Evolutionary conservation across 495 filamentous ascomycete genomes (phyloP).

Genomic region (Parathielavia hyrcaniae): DNA sequence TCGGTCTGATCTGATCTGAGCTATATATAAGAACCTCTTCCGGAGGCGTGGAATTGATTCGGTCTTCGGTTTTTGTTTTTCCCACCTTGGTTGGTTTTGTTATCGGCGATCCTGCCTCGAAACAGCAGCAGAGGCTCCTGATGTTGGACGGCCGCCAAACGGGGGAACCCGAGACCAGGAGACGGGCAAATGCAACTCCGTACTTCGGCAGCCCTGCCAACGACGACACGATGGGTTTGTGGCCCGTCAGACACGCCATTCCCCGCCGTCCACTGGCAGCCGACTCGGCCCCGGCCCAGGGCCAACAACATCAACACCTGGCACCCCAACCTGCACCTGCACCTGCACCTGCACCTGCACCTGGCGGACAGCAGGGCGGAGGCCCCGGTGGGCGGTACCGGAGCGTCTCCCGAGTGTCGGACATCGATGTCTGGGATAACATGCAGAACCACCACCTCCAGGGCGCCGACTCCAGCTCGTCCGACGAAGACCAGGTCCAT

Average conservation of each 20-base stretch:
- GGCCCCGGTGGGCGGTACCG: slow-evolving; percentile 22
- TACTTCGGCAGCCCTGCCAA: neutral
- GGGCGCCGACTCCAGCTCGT: slow-evolving; percentile 38
- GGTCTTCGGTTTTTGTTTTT: no score
- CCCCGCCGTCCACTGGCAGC: slow-evolving; percentile 19
- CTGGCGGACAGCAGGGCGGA: slow-evolving; percentile 20
- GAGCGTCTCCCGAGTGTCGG: slow-evolving; percentile 16
- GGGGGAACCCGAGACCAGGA: neutral
- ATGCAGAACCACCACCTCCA: slow-evolving; percentile 21
- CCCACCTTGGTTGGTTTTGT: no score
- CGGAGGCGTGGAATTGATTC: no score
- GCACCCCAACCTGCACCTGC: neutral
- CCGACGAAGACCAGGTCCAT: slow-evolving; percentile 37
- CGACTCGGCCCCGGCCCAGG: neutral
- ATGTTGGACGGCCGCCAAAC: neutral
- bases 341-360: slow-evolving; percentile 8
- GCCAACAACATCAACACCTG: no score
- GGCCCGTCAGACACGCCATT: slow-evolving; percentile 23
- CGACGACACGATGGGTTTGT: slow-evolving; percentile 24
- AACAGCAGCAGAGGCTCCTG: no score
- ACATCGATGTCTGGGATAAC: slow-evolving; percentile 24
- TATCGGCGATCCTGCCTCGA: no score
- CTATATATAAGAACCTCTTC: no score
- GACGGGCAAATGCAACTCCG: neutral
- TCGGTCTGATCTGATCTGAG: no score